phyloP scores from a whole-genome alignment of 257 asterid genomes.

The Petunia axillaris region DNA sequence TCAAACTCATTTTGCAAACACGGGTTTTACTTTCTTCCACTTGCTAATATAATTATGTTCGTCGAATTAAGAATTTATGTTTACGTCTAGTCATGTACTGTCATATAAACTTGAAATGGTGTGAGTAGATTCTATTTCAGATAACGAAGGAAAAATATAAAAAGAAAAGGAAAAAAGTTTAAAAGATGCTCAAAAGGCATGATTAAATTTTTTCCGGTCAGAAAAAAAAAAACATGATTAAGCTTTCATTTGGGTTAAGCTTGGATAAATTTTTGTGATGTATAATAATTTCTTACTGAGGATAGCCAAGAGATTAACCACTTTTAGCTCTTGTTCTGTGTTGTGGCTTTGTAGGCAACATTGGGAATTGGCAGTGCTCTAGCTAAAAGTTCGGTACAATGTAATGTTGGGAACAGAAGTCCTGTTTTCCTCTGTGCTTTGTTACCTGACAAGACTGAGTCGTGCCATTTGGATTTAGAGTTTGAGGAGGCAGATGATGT shows the following conservation, averaged over 20 bases:
- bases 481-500: conserved; percentile 92
- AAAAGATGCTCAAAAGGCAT: background rate
- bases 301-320: background rate
- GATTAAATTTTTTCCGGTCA: too few species aligned
- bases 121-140: background rate
- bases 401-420: conserved; percentile 72
- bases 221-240: background rate
- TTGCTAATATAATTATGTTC: background rate
- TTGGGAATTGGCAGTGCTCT: conserved; percentile 65
- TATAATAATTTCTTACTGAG: background rate
- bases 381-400: conserved; percentile 60
- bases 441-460: conserved; percentile 62
- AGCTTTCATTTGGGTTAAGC: background rate
- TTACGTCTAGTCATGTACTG: background rate
- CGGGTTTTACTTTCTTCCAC: background rate
- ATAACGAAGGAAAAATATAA: background rate
- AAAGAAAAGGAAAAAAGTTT: background rate
- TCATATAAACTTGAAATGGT: background rate
- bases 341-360: conserved; percentile 61
- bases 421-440: conserved; percentile 73
- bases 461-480: conserved; percentile 78
- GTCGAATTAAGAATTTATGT: background rate
- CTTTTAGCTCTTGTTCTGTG: conserved; percentile 23
- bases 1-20: background rate
- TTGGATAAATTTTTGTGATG: background rate